Percentiles rank a stretch among this genome's conserved stretches.
phyloP scores from a whole-genome alignment of 108 stramenopile species.

The Pseudonitzschia pungens region DNA sequence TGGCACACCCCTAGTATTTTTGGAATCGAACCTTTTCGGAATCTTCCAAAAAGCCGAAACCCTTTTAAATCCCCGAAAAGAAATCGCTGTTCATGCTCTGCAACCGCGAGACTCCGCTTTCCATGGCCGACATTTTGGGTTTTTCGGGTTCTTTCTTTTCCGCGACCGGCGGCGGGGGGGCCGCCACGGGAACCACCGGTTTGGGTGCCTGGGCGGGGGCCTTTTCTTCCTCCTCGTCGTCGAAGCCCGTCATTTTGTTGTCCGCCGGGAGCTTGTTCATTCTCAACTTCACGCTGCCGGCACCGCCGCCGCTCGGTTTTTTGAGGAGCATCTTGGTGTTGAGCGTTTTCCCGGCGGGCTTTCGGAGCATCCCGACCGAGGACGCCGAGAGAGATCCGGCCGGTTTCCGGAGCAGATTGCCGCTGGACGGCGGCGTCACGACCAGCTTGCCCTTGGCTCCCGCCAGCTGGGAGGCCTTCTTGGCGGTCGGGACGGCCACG shows the following conservation, averaged over 20 bases:
- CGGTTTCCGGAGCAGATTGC: slow-evolving; percentile 23
- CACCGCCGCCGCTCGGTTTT: slow-evolving; percentile 34
- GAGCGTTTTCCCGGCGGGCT: slow-evolving; percentile 52
- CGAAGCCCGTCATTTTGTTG: slow-evolving; percentile 51
- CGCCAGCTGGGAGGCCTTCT: slow-evolving; percentile 63
- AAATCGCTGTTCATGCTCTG: slow-evolving; percentile 84
- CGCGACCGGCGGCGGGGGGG: slow-evolving; percentile 27
- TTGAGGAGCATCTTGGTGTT: slow-evolving; percentile 54
- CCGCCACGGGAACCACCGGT: slow-evolving; percentile 24
- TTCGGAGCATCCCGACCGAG: slow-evolving; percentile 52
- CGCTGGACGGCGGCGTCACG: slow-evolving; percentile 64
- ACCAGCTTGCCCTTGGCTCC: slow-evolving; percentile 64
- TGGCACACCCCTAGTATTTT: too few relatives aligned
- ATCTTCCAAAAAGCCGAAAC: too few relatives aligned
- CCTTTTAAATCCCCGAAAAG: slow-evolving; percentile 67
- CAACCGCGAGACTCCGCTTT: slow-evolving; percentile 66
- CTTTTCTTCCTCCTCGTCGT: slow-evolving; percentile 56
- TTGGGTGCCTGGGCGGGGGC: slow-evolving; percentile 41
- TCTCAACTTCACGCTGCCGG: slow-evolving; percentile 45
- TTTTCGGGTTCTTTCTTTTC: slow-evolving; percentile 43
- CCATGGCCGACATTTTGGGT: slow-evolving; percentile 59
- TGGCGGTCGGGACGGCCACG: slow-evolving; percentile 59
- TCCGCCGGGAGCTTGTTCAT: slow-evolving; percentile 39
- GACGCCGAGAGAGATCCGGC: slow-evolving; percentile 10
- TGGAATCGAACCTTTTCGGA: too few relatives aligned